Evolutionary conservation across 176 grass and related monocot species (phyloP).

Genomic region (Aegilops longissima): DNA sequence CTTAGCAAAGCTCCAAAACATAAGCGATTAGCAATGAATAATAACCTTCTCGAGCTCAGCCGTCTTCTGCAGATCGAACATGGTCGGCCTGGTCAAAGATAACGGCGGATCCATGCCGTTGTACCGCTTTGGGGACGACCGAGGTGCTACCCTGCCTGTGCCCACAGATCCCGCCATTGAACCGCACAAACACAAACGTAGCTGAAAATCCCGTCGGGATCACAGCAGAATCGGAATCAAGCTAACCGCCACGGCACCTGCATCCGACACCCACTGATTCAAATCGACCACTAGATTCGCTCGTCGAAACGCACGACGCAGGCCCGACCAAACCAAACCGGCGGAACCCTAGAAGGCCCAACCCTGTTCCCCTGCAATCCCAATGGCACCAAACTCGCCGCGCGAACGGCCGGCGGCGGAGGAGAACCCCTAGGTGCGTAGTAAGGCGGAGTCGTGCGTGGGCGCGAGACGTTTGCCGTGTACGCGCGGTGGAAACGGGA

Average conservation of each 20-base stretch:
- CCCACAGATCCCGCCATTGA: slow-evolving; percentile 52
- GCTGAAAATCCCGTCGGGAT: neutral
- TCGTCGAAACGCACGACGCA: neutral
- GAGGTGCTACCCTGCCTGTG: slow-evolving; percentile 15
- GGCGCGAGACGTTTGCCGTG: neutral
- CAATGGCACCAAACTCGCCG: neutral
- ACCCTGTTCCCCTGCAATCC: neutral
- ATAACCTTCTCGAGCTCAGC: slow-evolving; percentile 75
- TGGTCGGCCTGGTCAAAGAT: slow-evolving; percentile 58
- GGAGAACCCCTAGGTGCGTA: neutral
- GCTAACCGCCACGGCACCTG: neutral
- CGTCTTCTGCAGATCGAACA: slow-evolving; percentile 71
- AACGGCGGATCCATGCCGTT: slow-evolving; percentile 62
- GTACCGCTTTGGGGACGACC: slow-evolving; percentile 48
- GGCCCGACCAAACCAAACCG: neutral
- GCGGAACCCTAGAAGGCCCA: neutral
- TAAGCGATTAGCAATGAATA: neutral
- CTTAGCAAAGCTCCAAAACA: neutral
- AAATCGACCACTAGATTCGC: neutral
- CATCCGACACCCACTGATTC: neutral
- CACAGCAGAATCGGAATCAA: neutral
- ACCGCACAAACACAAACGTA: neutral
- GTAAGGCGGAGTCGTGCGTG: neutral
- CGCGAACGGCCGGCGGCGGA: neutral
- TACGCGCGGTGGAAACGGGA: neutral